Evolutionary conservation across 2,329 filamentous ascomycete species (phyloP).

Genomic region (Sporothrix euskadiensis): DNA sequence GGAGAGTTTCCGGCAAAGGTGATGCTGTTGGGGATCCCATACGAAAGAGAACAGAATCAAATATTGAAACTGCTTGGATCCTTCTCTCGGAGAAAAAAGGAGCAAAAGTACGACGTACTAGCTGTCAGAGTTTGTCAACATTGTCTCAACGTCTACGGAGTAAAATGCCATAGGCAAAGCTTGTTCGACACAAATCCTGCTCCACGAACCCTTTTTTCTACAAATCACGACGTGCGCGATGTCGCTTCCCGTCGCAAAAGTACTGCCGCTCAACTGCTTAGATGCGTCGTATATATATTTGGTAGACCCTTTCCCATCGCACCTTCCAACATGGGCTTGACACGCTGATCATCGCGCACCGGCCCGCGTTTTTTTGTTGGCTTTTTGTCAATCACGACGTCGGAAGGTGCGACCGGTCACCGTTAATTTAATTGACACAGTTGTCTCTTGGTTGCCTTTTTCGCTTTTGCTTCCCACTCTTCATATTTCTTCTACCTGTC

Average conservation of each 20-base stretch:
- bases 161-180: not conserved
- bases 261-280: not conserved
- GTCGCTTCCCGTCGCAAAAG: not conserved
- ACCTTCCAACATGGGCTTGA: not conserved
- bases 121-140: not conserved
- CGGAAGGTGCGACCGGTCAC: not conserved
- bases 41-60: not conserved
- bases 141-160: not conserved
- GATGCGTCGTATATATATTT: not conserved
- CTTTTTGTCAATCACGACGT: conserved; percentile 4
- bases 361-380: conserved; percentile 7
- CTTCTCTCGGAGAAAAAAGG: not conserved
- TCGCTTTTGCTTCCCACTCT: not conserved
- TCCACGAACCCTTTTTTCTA: not conserved
- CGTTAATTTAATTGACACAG: not conserved
- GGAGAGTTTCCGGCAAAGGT: not conserved
- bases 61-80: too few species aligned
- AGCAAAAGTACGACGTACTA: not conserved
- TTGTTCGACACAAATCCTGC: not conserved
- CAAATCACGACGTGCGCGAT: not conserved
- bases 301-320: not conserved
- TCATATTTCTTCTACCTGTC: not conserved
- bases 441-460: not conserved
- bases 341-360: conserved; percentile 1
- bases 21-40: not conserved